Percentiles rank a stretch among this genome's conserved stretches.
These are phyloP conservation scores for Ceratobasidium sp. DNA, from an alignment of 1,284 basidiomycete genomes.

Conservation along the genomic window DNA sequence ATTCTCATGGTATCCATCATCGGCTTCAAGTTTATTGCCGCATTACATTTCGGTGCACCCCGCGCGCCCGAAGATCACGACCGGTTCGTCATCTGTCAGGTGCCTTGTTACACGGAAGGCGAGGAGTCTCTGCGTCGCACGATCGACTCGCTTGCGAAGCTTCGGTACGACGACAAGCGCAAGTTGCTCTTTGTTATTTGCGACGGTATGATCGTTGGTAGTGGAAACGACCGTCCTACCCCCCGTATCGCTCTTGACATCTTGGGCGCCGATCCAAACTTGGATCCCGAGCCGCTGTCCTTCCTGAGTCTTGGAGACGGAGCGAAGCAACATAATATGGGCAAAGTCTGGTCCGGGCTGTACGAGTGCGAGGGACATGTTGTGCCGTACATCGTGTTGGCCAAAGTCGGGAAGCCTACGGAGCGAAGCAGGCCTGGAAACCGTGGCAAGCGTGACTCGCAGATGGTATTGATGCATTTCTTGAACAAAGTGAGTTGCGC, in stretches of 20 bases:
- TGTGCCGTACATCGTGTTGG: constrained; percentile 96
- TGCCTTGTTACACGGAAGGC: constrained; percentile 98
- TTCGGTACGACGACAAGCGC: constrained; percentile 99
- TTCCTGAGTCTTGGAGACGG: constrained; percentile 96
- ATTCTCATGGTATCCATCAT: constrained; percentile 96
- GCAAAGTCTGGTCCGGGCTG: constrained; percentile 96
- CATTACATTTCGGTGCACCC: constrained; percentile 86
- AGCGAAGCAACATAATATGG: constrained; percentile 97
- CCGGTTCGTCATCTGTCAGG: constrained; percentile 99
- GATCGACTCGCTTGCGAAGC: constrained; percentile 92
- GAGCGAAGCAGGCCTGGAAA: constrained; percentile 95
- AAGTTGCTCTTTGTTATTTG: constrained; percentile 96
- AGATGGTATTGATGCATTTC: constrained; percentile 97
- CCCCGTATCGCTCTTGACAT: constrained; percentile 97
- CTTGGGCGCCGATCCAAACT: constrained; percentile 91
- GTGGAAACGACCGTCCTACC: constrained; percentile 91
- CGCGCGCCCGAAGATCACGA: constrained; percentile 96
- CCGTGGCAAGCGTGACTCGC: constrained; percentile 96
- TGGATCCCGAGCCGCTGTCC: constrained; percentile 94
- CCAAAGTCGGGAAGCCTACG: constrained; percentile 96
- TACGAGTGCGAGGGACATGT: constrained; percentile 97
- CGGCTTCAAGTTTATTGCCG: constrained; percentile 98
- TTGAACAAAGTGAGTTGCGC: constrained; percentile 82
- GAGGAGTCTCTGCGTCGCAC: constrained; percentile 88
- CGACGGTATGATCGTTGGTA: constrained; percentile 98